Percentiles rank a stretch among this genome's conserved stretches.
Evolutionary conservation across 805 yeast genomes (phyloP).

Genomic region (Yarrowia divulgata): DNA sequence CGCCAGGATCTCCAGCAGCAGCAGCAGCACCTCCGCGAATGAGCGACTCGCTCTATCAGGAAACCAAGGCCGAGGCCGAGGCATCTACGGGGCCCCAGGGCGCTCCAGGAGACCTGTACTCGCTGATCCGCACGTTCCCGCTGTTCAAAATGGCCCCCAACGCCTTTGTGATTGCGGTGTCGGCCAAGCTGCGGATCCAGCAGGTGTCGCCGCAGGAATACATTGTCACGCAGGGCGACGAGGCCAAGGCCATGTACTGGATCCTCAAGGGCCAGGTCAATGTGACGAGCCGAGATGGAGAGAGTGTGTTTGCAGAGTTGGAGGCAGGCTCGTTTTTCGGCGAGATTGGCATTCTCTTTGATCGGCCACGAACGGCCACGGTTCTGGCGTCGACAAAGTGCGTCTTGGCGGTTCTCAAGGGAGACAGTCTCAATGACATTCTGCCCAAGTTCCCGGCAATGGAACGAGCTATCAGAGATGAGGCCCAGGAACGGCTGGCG

Average conservation of each 20-base stretch:
- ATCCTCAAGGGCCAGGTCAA: slow-evolving; percentile 75
- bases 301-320: slow-evolving; percentile 73
- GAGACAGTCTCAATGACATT: slow-evolving; percentile 65
- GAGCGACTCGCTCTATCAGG: slow-evolving; percentile 33
- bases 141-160: slow-evolving; percentile 72
- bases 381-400: slow-evolving; percentile 74
- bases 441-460: slow-evolving; percentile 68
- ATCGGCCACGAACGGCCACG: slow-evolving; percentile 80
- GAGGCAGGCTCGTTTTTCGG: slow-evolving; percentile 77
- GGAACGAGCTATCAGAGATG: slow-evolving; percentile 74
- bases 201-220: slow-evolving; percentile 73
- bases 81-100: not conserved
- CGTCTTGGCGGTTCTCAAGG: slow-evolving; percentile 70
- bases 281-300: slow-evolving; percentile 81
- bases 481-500: slow-evolving; percentile 77
- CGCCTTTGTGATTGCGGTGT: slow-evolving; percentile 66
- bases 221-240: slow-evolving; percentile 74
- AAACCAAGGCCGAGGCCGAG: slow-evolving; percentile 19
- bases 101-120: slow-evolving; percentile 54
- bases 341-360: slow-evolving; percentile 77
- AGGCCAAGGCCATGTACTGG: slow-evolving; percentile 81
- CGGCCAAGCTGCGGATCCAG: slow-evolving; percentile 63
- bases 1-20: slow-evolving; percentile 1
- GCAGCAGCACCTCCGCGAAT: slow-evolving; percentile 11
- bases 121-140: slow-evolving; percentile 64